These are phyloP conservation scores for Carex scoparia DNA, from an alignment of 176 grass and related monocot species.

Conservation along the genomic window DNA sequence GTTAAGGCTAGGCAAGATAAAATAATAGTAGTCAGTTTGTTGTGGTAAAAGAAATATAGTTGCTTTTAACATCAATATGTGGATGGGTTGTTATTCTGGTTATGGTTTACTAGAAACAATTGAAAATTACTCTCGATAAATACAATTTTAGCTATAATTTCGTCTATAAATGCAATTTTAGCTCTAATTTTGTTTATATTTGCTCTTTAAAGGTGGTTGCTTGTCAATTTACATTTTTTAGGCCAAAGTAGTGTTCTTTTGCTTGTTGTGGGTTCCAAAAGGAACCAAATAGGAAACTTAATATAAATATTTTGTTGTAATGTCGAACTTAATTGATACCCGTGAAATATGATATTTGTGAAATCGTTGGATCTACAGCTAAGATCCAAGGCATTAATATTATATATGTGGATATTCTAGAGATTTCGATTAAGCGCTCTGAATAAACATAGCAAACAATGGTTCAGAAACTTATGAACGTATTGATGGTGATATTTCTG, in stretches of 20 bases:
- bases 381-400: too few species aligned
- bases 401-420: too few species aligned
- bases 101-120: not conserved
- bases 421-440: too few species aligned
- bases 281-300: too few species aligned
- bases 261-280: not conserved
- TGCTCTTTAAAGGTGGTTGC: not conserved
- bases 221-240: not conserved
- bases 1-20: not conserved
- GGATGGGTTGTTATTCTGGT: not conserved
- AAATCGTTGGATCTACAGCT: too few species aligned
- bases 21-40: constrained; percentile 9
- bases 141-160: constrained; percentile 12
- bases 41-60: constrained; percentile 14
- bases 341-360: too few species aligned
- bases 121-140: constrained; percentile 4
- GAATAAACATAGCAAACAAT: too few species aligned
- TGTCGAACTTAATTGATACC: too few species aligned
- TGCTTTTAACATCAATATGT: not conserved
- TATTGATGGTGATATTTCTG: too few species aligned
- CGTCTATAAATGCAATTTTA: not conserved
- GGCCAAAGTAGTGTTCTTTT: not conserved
- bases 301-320: too few species aligned
- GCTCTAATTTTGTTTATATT: not conserved
- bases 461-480: too few species aligned